Evolutionary conservation across 1,284 basidiomycete species (phyloP), one percentile per base, ranked within the genome.

Genomic region (Cutaneotrichosporon mucoides): DNA sequence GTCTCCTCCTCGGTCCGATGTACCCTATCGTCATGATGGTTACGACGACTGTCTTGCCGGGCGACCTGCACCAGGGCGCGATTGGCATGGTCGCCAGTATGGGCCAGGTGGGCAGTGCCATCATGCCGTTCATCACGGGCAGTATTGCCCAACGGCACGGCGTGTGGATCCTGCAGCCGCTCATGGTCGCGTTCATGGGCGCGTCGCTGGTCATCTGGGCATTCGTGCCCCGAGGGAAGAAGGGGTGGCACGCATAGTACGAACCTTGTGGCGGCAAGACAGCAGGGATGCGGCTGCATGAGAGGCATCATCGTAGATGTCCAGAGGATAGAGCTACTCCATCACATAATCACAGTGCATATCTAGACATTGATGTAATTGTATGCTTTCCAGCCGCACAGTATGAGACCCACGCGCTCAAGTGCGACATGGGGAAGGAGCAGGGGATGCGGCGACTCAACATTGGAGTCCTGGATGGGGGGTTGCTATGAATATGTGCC

Each of bases 61-160:
- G 78, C 6, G 85, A 84, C 80, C 78, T 88, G 8, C 81, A 87
- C 53, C 84, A 83, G 0, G 85, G 80, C 1, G 82, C 83, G n/a
- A 84, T 88, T 38, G 86, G 87, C 1, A 86, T 85, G 83, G 66
- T 72, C 12, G 75, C 74, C 4, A 84, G 83, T 12, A 77, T 88
- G 50, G 87, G 87, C 0, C 84, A 85, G 66, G 82, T 85, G 2
- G 87, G 87, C 9, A 84, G 82, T 49, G 86, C 87, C 0, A 72
- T 86, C 5, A 72, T 89, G 48, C 86, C 87, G 0, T 87, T 88
- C 56, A 71, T 76, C 53, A 69, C 70, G 0, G 75, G 73, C 13
- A 69, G 69, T 40, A 70, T 75, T 5, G 46, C 73, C 1, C 59
- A 75, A 49, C 55, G 65, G 60, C 66, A 73, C 49, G 75, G 75